Evolutionary conservation across 2,329 filamentous ascomycete genomes (phyloP).

Genomic region (Nannizzia gypsea): DNA sequence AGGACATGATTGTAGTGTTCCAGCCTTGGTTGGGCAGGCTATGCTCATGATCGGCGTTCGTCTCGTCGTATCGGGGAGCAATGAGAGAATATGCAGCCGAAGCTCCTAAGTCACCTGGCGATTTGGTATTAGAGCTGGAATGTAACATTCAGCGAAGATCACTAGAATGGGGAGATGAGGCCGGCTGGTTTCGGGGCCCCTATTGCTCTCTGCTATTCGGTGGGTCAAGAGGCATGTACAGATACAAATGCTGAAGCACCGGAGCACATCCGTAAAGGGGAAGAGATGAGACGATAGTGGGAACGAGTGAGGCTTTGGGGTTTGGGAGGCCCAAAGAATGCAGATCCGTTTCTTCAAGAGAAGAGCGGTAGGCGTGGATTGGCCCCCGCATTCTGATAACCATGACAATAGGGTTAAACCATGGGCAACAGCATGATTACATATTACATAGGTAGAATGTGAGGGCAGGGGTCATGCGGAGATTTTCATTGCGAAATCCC

Average conservation of each 20-base stretch:
- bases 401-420: background rate
- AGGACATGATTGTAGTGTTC: background rate
- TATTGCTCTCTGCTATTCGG: background rate
- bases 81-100: background rate
- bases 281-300: background rate
- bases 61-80: background rate
- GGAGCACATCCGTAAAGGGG: constrained; percentile 2
- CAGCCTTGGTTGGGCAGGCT: background rate
- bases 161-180: background rate
- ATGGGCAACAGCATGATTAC: background rate
- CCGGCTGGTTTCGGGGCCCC: background rate
- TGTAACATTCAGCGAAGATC: background rate
- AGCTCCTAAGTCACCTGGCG: background rate
- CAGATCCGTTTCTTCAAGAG: background rate
- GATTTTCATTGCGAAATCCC: background rate
- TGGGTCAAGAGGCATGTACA: background rate
- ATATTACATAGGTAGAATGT: background rate
- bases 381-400: background rate
- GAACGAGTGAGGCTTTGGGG: background rate
- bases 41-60: background rate
- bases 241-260: background rate
- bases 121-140: background rate
- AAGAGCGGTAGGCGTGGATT: background rate
- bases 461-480: background rate
- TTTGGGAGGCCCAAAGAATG: background rate